Base-by-base conservation (phyloP, 306 rosid species). In the Bauhinia variegata region DNA sequence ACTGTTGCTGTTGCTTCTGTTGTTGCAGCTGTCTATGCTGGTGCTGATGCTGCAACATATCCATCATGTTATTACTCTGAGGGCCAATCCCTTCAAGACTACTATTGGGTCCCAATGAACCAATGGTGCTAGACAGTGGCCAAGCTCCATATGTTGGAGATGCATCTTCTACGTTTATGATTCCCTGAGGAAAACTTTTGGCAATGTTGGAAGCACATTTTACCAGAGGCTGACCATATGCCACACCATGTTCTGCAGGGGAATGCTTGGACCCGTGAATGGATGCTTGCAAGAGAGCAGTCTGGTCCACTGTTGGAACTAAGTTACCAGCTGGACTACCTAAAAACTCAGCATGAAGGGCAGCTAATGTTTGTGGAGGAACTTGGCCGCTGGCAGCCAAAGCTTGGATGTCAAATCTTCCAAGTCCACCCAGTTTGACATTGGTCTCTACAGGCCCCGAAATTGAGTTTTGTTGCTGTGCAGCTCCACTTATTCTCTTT, bases 341-440 rank as follows among this genome's bases (percentile, higher is more conserved):
- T 34, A 87, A 78, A 72, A 82, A 84, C 79, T 87, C 95, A 47
- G 89, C 96, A 62, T 87, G 96, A 79, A 81, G 65, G 49, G 71
- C 82, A 6, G 96, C 87, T 9, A 87, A 81, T 43, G 96, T 84
- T 76, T 91, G 88, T 13, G 89, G 86, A 38, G 96, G 81, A 66
- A 85, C 83, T 78, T 87, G 91, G 41, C 88, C 89, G 53, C 89
- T 71, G 39, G 88, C 81, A 69, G 92, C 88, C 78, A 87, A 63
- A 16, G 92, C 76, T 67, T 82, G 87, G 30, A 84, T 57, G 67
- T 78, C 82, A 65, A 74, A 78, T 63, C 72, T 60, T 51, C 84
- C 83, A 67, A 79, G 79, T 46, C 84, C 71, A 46, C 83, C 82
- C 78, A 79, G 54, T 70, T 82, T 87, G 67, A 55, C 79, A 68